Percentiles rank a stretch among this genome's conserved stretches.
Conservation (phyloP, 164 flowering plant species). For the Paratinospora sagittata region DNA sequence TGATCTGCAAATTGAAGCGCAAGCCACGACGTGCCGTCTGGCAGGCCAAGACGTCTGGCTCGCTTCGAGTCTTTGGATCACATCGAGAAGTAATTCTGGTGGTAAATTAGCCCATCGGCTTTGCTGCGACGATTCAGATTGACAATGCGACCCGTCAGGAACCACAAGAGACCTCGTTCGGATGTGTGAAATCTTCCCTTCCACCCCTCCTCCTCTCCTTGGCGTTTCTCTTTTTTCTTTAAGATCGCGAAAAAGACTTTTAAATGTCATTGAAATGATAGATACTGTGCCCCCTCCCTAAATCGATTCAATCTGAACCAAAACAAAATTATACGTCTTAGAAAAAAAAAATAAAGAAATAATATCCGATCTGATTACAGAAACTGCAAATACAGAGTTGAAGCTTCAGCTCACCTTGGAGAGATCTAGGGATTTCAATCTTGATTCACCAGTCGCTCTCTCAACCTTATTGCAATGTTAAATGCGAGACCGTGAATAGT, state of each 20-base stretch:
- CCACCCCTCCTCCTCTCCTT: slow-evolving; percentile 28
- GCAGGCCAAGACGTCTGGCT: slow-evolving; percentile 64
- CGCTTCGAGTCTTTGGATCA: slow-evolving; percentile 55
- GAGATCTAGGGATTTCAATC: neutral
- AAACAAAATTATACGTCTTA: neutral
- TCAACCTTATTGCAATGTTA: no score
- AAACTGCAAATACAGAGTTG: neutral
- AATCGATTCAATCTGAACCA: neutral
- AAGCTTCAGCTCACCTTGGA: neutral
- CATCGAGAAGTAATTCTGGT: slow-evolving; percentile 63
- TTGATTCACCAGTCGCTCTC: neutral
- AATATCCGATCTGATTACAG: neutral
- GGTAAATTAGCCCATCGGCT: slow-evolving; percentile 73
- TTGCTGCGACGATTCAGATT: slow-evolving; percentile 27
- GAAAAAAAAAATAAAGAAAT: neutral
- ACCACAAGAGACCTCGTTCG: slow-evolving; percentile 39
- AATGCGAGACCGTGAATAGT: neutral
- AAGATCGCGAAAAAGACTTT: slow-evolving; percentile 60
- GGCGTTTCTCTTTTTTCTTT: slow-evolving; percentile 61
- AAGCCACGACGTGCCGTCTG: slow-evolving; percentile 52
- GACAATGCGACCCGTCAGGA: slow-evolving; percentile 1
- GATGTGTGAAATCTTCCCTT: slow-evolving; percentile 43
- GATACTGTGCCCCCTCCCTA: neutral
- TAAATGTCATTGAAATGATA: slow-evolving; percentile 47
- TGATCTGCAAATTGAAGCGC: slow-evolving; percentile 68